Base-by-base conservation (phyloP, 225 moss, liverwort and hornwort species). In the Marchantia polymorpha region DNA sequence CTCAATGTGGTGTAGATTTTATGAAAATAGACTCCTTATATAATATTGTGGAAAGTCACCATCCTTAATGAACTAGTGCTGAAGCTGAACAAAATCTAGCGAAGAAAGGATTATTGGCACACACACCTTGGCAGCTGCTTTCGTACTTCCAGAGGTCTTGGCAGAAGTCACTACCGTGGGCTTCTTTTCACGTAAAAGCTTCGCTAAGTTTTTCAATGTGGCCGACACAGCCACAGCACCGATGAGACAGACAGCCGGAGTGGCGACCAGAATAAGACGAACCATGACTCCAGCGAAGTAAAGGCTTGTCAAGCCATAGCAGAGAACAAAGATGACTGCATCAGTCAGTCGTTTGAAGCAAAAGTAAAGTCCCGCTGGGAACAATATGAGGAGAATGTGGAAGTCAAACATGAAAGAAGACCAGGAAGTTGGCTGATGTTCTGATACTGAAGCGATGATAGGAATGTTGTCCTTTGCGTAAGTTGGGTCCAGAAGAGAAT, bases 381-480 rank as follows among this genome's bases (percentile, higher is more conserved):
- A 99, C 72, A 99, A 89, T 61, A 99, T 93, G 82, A 99, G 84
- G 81, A 99, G 93, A 69, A 93, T 70, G 77, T 99, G 99, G 67
- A 95, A 99, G 85, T 99, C 99, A 70, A 99, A 99, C 99, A 99
- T 99, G 85, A 99, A 99, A 54, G 99, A 99, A 55, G 99, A 99
- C 99, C 99, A 99, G 30, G 99, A 88, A 48, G 99, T 99, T 50
- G 99, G 99, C 79, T 99, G 99, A 84, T 99, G 99, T 81, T 99
- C 99, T 73, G 99, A 95, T 53, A 99, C 99, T 61, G 99, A 99
- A 70, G 99, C 99, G 65, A 99, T 99, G 52, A 99, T 99, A 50
- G 99, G 99, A 81, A 99, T 95, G 73, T 99, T 85, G 74, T 92
- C 93, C 82, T 95, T 99, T 51, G 99, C 99, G 84, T 99, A 99